Conservation (phyloP, 2,329 filamentous ascomycete genomes). For the Fusarium albidum region DNA sequence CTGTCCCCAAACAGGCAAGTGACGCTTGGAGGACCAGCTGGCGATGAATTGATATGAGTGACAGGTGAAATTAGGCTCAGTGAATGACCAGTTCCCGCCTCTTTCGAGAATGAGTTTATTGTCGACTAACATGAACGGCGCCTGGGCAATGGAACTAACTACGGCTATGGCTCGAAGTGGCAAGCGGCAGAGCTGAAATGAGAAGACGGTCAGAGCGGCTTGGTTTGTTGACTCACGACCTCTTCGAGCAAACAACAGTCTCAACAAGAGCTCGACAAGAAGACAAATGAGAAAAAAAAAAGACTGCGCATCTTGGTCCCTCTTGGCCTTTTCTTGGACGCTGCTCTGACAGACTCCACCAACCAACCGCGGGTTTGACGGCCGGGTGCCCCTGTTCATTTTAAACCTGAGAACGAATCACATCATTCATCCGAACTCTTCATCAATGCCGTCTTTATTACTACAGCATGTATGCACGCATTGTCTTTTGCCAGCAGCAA, state of each 20-base stretch:
- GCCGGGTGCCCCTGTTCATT: constrained; percentile 12
- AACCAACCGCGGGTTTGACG: constrained; percentile 7
- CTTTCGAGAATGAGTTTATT: constrained; percentile 9
- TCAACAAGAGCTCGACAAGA: too few relatives aligned
- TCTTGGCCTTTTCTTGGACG: constrained; percentile 6
- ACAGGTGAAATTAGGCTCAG: neutral
- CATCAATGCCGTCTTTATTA: neutral
- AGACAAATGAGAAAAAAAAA: neutral
- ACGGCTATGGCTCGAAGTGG: neutral
- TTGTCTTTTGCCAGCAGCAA: neutral
- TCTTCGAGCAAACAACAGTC: too few relatives aligned
- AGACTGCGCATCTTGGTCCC: neutral
- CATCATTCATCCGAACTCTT: neutral
- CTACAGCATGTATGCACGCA: too few relatives aligned
- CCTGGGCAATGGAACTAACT: neutral
- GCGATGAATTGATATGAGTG: neutral
- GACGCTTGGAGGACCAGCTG: constrained; percentile 6
- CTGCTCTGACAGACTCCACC: constrained; percentile 8
- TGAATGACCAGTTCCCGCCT: constrained; percentile 4
- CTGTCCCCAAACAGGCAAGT: constrained; percentile 3
- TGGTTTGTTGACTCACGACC: too few relatives aligned
- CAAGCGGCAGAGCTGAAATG: neutral
- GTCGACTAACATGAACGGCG: neutral
- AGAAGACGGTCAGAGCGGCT: too few relatives aligned
- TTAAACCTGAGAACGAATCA: constrained; percentile 9